These are phyloP conservation scores for Xylaria hypoxylon DNA, from an alignment of 2,329 filamentous ascomycete species.

Conservation along the genomic window DNA sequence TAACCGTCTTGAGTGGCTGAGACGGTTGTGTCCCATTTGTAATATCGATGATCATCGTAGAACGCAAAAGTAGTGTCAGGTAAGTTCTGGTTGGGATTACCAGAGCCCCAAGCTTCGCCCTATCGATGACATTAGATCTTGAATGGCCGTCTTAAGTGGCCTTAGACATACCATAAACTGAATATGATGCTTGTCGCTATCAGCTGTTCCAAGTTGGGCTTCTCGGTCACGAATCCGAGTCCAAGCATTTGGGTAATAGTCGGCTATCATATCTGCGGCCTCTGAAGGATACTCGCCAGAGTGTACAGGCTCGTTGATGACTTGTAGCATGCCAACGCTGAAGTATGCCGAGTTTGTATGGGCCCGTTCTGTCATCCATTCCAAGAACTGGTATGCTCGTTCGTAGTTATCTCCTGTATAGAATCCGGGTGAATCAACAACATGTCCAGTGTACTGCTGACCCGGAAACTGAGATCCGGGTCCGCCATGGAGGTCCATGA, in stretches of 20 bases:
- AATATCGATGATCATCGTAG: slow-evolving; percentile 48
- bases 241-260: slow-evolving; percentile 60
- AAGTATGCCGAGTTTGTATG: slow-evolving; percentile 58
- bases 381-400: slow-evolving; percentile 60
- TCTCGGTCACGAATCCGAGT: slow-evolving; percentile 60
- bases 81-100: slow-evolving; percentile 58
- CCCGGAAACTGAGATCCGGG: slow-evolving; percentile 57
- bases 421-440: slow-evolving; percentile 55
- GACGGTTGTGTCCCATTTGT: slow-evolving; percentile 61
- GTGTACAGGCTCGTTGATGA: slow-evolving; percentile 63
- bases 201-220: slow-evolving; percentile 52
- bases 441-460: slow-evolving; percentile 58
- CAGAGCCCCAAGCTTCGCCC: slow-evolving; percentile 60
- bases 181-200: slow-evolving; percentile 59
- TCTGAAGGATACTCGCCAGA: slow-evolving; percentile 42
- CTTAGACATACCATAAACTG: slow-evolving; percentile 48
- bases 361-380: slow-evolving; percentile 61
- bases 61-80: slow-evolving; percentile 51
- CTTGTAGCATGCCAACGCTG: slow-evolving; percentile 63
- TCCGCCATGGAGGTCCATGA: slow-evolving; percentile 62
- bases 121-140: slow-evolving; percentile 11
- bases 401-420: slow-evolving; percentile 63
- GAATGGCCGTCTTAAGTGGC: too few species aligned
- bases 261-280: slow-evolving; percentile 52
- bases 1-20: slow-evolving; percentile 60